These are phyloP conservation scores for Epichloe glyceriae DNA, from an alignment of 2,329 filamentous ascomycete species.

Conservation along the genomic window DNA sequence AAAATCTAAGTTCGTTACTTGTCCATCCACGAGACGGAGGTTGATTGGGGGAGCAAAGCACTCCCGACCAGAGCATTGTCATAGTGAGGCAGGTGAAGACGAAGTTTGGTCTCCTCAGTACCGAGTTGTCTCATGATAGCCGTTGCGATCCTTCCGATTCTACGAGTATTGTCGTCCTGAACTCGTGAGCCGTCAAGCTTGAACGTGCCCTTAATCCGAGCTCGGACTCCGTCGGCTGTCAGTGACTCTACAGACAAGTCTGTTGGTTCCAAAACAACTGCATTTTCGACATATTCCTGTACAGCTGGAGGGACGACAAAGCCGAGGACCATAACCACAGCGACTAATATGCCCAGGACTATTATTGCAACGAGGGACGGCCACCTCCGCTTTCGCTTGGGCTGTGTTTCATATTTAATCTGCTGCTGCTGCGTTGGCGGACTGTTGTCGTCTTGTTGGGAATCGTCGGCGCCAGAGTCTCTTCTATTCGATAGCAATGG, in stretches of 20 bases:
- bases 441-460: conserved; percentile 1
- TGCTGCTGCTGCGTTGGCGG: conserved; percentile 15
- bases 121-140: conserved; percentile 69
- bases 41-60: conserved; percentile 59
- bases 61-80: conserved; percentile 64
- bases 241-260: conserved; percentile 77
- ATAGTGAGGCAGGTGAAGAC: conserved; percentile 75
- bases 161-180: conserved; percentile 53
- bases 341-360: conserved; percentile 46
- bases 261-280: conserved; percentile 69
- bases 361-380: conserved; percentile 64
- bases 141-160: conserved; percentile 64
- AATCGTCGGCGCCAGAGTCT: conserved; percentile 19
- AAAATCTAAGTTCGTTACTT: conserved; percentile 67
- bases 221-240: conserved; percentile 62
- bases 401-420: conserved; percentile 13
- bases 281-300: conserved; percentile 76
- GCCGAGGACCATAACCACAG: conserved; percentile 61
- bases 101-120: conserved; percentile 56
- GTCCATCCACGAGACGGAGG: conserved; percentile 64
- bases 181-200: conserved; percentile 68
- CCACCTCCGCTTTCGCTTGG: conserved; percentile 39
- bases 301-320: conserved; percentile 73
- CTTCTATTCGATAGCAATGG: conserved; percentile 30
- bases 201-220: conserved; percentile 72